Conservation (phyloP, 2,329 filamentous ascomycete species). For the Zopfia rhizophila region DNA sequence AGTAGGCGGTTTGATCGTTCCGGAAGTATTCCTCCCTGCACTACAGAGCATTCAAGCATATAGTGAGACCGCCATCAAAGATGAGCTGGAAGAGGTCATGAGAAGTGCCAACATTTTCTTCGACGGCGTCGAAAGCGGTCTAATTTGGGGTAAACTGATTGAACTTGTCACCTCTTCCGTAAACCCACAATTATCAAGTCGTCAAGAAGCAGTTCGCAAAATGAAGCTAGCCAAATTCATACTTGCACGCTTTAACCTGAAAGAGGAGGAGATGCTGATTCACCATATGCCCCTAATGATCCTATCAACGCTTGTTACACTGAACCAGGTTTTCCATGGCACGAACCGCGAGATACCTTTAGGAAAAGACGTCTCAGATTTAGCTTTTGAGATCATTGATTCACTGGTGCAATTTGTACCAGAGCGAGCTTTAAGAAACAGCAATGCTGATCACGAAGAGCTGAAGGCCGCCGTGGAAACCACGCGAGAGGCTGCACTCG, state of each 20-base stretch:
- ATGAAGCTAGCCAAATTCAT: slow-evolving; percentile 84
- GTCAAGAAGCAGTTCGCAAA: slow-evolving; percentile 65
- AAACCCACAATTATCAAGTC: slow-evolving; percentile 61
- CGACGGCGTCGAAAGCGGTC: slow-evolving; percentile 91
- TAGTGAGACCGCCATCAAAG: slow-evolving; percentile 71
- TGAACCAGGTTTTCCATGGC: slow-evolving; percentile 48
- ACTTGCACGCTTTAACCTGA: slow-evolving; percentile 86
- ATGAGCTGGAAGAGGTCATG: slow-evolving; percentile 85
- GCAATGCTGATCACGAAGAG: slow-evolving; percentile 15
- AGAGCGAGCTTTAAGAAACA: slow-evolving; percentile 40
- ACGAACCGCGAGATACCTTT: slow-evolving; percentile 7
- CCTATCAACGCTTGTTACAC: slow-evolving; percentile 68
- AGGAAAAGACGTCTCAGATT: slow-evolving; percentile 30
- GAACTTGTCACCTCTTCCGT: slow-evolving; percentile 67
- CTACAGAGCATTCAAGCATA: slow-evolving; percentile 83
- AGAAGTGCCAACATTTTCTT: slow-evolving; percentile 96
- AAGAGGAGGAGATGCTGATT: slow-evolving; percentile 94
- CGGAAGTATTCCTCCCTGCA: slow-evolving; percentile 86
- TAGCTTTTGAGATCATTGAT: slow-evolving; percentile 50
- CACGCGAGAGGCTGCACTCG: slow-evolving; percentile 20
- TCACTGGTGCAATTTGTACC: slow-evolving; percentile 51
- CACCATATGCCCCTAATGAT: slow-evolving; percentile 82
- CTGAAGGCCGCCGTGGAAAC: slow-evolving; percentile 13
- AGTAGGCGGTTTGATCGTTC: slow-evolving; percentile 88
- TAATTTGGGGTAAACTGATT: slow-evolving; percentile 89